Base-by-base conservation (phyloP, 306 rosid species). In the Prosopis cineraria region DNA sequence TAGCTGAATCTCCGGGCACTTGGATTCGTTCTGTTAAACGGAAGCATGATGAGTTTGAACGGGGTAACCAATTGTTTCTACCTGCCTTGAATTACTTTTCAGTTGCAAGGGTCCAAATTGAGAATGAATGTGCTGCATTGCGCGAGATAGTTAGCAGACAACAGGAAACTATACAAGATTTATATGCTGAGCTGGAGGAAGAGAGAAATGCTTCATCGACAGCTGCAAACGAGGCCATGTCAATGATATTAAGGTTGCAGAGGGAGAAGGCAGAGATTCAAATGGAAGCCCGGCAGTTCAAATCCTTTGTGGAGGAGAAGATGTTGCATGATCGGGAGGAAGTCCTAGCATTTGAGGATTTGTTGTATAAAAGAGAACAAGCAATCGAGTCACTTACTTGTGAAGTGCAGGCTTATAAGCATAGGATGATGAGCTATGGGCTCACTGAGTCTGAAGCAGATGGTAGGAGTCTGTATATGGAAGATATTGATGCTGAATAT, bases 181-280 rank as follows among this genome's bases (percentile, higher is more conserved):
- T 96, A 87, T 85, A 87, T 68, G 82, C 81, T 5, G 99, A 96
- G 56, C 85, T 96, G 84, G 99, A 96, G 33, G 98, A 93, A 87
- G 99, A 96, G 90, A 90, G 99, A 40, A 96, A 89, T 83, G 94
- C 99, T 41, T 81, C 99, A 5, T 88, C 99, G 3, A 85, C 99
- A 0, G 99, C 99, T 22, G 98, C 99, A 0, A 96, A 86, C 17
- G 99, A 96, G 91, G 96, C 99, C n/a, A 96, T 96, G 99, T 88
- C 96, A 0, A 96, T 96, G 99, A 96, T 96, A 65, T 84, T 96
- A 88, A 91, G 98, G 90, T 77, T 96, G 88, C 99, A 96, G 81
- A 83, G 98, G 87, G 99, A 96, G 88, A 96, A 96, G 96, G 99
- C 99, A 2, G 99, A 96, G 79, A 66, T 90, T 71, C 99, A 93